Evolutionary conservation across 2,329 filamentous ascomycete species (phyloP).

Genomic region (Pseudogymnoascus verrucosus): DNA sequence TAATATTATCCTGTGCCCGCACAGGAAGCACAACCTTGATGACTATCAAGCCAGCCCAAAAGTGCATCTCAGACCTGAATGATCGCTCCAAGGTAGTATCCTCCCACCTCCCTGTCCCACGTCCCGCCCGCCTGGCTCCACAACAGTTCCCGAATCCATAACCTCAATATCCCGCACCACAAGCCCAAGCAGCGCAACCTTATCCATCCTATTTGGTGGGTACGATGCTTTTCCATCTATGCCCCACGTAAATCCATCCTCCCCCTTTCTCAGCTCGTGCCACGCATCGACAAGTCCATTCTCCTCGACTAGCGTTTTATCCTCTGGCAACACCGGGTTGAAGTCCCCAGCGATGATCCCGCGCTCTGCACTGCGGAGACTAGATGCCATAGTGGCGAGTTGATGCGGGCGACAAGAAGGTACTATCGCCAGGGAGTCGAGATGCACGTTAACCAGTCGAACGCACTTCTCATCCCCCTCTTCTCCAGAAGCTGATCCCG

Average conservation of each 20-base stretch:
- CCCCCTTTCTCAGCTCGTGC: conserved; percentile 22
- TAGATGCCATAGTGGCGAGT: conserved; percentile 21
- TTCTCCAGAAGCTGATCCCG: background rate
- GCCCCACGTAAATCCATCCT: conserved; percentile 33
- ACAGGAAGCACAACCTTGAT: background rate
- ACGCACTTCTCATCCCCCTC: conserved; percentile 10
- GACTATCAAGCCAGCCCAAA: conserved; percentile 9
- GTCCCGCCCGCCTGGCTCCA: background rate
- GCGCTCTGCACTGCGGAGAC: conserved; percentile 22
- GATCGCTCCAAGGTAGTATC: conserved; percentile 12
- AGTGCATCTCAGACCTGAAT: conserved; percentile 11
- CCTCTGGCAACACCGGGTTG: conserved; percentile 31
- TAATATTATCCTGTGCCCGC: background rate
- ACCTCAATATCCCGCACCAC: conserved; percentile 18
- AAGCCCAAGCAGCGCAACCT: conserved; percentile 28
- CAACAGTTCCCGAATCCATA: conserved; percentile 15
- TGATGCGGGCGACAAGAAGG: conserved; percentile 28
- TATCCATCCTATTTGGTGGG: conserved; percentile 32
- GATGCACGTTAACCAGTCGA: conserved; percentile 33
- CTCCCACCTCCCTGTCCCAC: background rate
- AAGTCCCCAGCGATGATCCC: conserved; percentile 35
- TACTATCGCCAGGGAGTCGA: conserved; percentile 29
- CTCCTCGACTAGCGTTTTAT: conserved; percentile 25
- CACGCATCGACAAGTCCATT: conserved; percentile 32
- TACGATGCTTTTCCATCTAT: conserved; percentile 27